Base-by-base conservation (phyloP, 176 grass and related monocot species). In the Tuctoria greenei region DNA sequence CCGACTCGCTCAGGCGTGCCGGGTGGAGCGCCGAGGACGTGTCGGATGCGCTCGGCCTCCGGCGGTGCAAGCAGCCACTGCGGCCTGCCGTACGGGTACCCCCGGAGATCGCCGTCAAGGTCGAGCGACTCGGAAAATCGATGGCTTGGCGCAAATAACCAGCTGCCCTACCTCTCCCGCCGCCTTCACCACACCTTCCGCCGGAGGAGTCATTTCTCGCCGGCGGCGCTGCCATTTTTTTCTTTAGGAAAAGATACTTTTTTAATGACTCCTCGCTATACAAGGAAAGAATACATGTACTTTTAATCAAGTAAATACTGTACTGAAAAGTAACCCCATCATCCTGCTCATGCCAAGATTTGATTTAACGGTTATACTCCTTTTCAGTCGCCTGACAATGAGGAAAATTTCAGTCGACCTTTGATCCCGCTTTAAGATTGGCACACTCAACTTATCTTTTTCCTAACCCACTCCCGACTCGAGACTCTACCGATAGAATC, bases 1-100 rank as follows among this genome's bases (percentile, higher is more conserved):
- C 92, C 8, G 80, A 89, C 80, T 89, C 86, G 23, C 88, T 95
- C 56, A 66, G 83, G 15, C 72, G 83, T 5, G 86, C 92, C 16
- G 92, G 92, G 10, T 95, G 92, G 92, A 95, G 83, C 83, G 79
- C 88, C 16, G 87, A 96, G 69, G 93, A 96, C 20, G 85, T 96
- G n/a, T 88, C 90, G 0, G 90, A 96, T 25, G 93, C 93, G 8
- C 79, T 96, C 1, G 90, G 87, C 25, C 86, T 90, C 47, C 78
- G 71, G 3, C 64, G 76, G 3, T 80, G 68, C 50, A 84, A 84
- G 71, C 79, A 89, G 59, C 80, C 68, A 66, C 65, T 56, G 4
- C 17, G 75, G 21, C 55, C 65, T 4, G 46, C 79, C 8, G 25
- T 90, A 20, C 76, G 57, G 47, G 12, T 92, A 42, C 87, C 93